Base-by-base conservation (phyloP, 2,329 filamentous ascomycete species). In the Hypoxylon sp. region DNA sequence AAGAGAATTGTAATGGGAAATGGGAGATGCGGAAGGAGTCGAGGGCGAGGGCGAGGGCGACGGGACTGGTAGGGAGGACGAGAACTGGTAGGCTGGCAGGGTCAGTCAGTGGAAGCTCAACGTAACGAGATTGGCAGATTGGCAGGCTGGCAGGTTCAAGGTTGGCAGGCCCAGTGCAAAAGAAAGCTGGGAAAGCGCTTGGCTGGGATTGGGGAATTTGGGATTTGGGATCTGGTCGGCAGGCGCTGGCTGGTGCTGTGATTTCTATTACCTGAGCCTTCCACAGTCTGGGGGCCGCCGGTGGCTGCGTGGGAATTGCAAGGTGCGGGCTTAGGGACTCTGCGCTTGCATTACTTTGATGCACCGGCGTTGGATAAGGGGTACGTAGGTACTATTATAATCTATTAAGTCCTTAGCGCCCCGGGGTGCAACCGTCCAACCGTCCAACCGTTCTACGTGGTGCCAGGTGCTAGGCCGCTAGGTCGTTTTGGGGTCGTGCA, bases 1-100 rank as follows among this genome's bases (percentile, higher is more conserved):
- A 69, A 60, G 67, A 67, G 58, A 64, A 59, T 64, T 61, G 56
- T 60, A 51, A 63, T 51, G 48, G 56, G 57, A 53, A 64, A 61
- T 51, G 45, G 49, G 56, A 59, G 66, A 63, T 49, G 60, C 55
- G 46, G 60, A 26, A 50, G 22, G 24, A 61, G 57, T 54, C 40
- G 42, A 66, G 58, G 40, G 51, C 28, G 52, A 46, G n/a, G 28
- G 20, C 28, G 30, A 26, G 52, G 40, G 42, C 22, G 50, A 30
- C 40, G 30, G 53, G 46, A 38, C 20, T 18, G 26, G 28, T 30
- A 54, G 22, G 26, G 44, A n/a, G n/a, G n/a, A n/a, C n/a, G n/a
- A 38, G 51, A 32, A 52, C 22, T 49, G 32, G 20, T 16, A 56
- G 22, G 30, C n/a, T n/a, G n/a, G n/a, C n/a, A n/a, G n/a, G n/a